These are phyloP conservation scores for Mycosphaerelloides madeirae DNA, from an alignment of 2,329 filamentous ascomycete genomes.

Conservation along the genomic window DNA sequence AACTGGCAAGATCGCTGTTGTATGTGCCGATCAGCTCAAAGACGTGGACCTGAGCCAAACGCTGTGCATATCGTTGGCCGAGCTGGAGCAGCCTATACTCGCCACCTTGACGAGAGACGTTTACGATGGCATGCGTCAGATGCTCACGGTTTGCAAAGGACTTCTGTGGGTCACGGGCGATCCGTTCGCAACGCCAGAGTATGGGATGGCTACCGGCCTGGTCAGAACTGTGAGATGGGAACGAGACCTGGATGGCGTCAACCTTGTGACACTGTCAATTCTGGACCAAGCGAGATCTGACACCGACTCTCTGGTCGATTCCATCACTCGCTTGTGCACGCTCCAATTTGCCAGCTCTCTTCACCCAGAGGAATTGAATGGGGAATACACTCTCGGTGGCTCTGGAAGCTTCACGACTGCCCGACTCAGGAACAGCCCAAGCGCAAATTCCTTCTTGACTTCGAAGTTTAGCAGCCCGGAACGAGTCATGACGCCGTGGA, in stretches of 20 bases:
- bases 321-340: background rate
- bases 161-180: slow-evolving; percentile 11
- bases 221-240: slow-evolving; percentile 14
- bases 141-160: slow-evolving; percentile 8
- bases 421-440: slow-evolving; percentile 1
- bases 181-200: slow-evolving; percentile 2
- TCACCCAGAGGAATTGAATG: background rate
- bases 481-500: slow-evolving; percentile 6
- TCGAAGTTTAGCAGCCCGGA: background rate
- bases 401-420: background rate
- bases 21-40: background rate
- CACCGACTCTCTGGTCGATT: background rate
- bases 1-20: background rate
- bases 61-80: slow-evolving; percentile 7
- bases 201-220: slow-evolving; percentile 7
- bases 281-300: background rate
- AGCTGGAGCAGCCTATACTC: slow-evolving; percentile 2
- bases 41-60: background rate
- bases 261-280: slow-evolving; percentile 8
- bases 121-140: slow-evolving; percentile 9
- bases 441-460: background rate
- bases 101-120: background rate
- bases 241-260: background rate
- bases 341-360: background rate
- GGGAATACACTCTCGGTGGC: background rate